A percentile compares a stretch with the other conserved stretches of the same genome.
Conservation (phyloP, 768 basidiomycete species). For the Russula emetica region DNA sequence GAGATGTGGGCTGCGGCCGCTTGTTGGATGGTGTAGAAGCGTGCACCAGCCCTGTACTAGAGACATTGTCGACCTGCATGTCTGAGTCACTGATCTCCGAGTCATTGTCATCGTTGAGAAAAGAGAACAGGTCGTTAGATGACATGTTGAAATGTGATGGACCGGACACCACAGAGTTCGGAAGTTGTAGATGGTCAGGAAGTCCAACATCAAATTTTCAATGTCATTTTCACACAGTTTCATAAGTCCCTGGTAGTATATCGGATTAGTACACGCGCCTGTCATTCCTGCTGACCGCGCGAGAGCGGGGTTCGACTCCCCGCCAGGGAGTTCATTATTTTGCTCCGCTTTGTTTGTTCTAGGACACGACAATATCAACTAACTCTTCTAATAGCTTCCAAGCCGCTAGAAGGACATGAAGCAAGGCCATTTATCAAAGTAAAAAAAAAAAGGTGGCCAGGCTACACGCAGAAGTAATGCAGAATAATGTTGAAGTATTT, state of each 20-base stretch:
- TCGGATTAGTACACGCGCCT: slow-evolving; percentile 30
- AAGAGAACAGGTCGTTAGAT: slow-evolving; percentile 58
- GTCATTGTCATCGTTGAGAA: slow-evolving; percentile 44
- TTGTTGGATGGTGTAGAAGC: slow-evolving; percentile 36
- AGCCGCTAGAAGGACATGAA: not conserved
- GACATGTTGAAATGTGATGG: slow-evolving; percentile 29
- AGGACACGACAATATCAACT: not conserved
- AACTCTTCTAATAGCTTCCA: too few species aligned
- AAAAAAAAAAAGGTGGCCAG: not conserved
- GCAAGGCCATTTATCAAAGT: not conserved
- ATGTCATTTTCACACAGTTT: accelerated
- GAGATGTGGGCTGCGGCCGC: slow-evolving; percentile 42
- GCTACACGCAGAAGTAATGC: not conserved
- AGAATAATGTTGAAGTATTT: not conserved
- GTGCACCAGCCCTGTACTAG: slow-evolving; percentile 27
- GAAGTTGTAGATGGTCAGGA: not conserved
- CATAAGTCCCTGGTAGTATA: slow-evolving; percentile 28
- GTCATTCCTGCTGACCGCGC: slow-evolving; percentile 28
- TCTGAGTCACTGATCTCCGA: slow-evolving; percentile 39
- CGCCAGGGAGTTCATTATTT: slow-evolving; percentile 30
- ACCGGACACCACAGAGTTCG: too few species aligned
- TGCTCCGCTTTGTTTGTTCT: not conserved
- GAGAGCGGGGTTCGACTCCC: slow-evolving; percentile 38
- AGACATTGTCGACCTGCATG: slow-evolving; percentile 17
- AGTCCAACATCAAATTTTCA: not conserved